These are phyloP conservation scores for Lepidium africanum DNA, from an alignment of 345 rosid genomes.

Conservation along the genomic window DNA sequence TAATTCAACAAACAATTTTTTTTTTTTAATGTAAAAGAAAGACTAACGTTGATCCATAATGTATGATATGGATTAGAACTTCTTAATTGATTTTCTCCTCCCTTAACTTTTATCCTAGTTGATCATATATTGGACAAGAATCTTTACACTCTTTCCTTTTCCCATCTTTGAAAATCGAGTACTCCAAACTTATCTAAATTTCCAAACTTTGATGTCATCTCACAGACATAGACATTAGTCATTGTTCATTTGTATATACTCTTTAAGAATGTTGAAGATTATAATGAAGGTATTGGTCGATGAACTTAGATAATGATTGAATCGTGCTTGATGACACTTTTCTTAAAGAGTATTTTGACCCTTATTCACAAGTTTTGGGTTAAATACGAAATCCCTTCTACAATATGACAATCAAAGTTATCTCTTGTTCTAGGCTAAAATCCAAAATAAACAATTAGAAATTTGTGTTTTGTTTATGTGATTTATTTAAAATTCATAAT, in stretches of 20 bases:
- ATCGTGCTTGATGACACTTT: background rate
- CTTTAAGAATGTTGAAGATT: background rate
- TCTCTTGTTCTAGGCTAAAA: background rate
- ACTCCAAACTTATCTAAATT: background rate
- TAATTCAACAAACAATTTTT: no score
- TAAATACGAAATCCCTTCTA: background rate
- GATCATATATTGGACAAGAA: no score
- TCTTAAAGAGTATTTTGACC: background rate
- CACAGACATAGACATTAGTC: background rate
- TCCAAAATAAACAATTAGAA: background rate
- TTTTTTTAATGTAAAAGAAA: no score
- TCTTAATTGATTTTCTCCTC: no score
- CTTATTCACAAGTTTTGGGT: background rate
- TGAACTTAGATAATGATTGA: background rate
- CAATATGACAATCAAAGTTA: background rate
- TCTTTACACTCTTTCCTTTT: background rate
- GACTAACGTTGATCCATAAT: no score
- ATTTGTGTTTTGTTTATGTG: background rate
- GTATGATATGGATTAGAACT: no score
- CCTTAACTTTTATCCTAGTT: no score
- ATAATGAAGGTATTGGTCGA: fast-evolving
- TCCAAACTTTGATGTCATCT: background rate
- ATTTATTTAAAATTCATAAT: background rate
- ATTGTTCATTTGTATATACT: background rate
- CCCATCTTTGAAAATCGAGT: background rate